phyloP scores from a whole-genome alignment of 345 rosid species.

The Eucalyptus brandiana region DNA sequence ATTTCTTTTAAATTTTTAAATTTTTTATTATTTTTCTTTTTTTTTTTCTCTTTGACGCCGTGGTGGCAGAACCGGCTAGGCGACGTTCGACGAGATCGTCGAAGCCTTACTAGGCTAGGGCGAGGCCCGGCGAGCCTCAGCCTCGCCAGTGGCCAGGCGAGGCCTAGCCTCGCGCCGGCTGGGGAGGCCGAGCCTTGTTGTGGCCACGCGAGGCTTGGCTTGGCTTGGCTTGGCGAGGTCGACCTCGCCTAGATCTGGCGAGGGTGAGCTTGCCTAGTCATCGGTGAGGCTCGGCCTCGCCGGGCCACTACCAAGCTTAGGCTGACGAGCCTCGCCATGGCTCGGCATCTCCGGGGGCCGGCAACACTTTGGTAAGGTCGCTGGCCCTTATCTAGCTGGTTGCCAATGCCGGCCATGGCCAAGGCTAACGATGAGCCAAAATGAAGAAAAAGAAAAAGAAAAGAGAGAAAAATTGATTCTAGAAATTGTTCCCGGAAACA shows the following conservation, averaged over 20 bases:
- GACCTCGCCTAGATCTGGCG: rapidly evolving
- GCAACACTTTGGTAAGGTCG: rapidly evolving
- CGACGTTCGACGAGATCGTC: rapidly evolving
- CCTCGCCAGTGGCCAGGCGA: no score
- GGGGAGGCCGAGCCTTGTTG: rapidly evolving
- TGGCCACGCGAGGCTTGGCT: no score
- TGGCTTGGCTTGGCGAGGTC: no score
- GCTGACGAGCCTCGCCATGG: rapidly evolving
- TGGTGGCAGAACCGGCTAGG: rapidly evolving
- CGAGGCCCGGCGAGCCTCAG: rapidly evolving
- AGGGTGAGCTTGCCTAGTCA: no score
- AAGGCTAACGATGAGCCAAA: rapidly evolving
- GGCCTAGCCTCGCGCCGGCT: rapidly evolving
- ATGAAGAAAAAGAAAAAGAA: no score
- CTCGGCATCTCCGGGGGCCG: rapidly evolving
- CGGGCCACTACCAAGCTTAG: rapidly evolving
- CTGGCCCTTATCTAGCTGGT: rapidly evolving
- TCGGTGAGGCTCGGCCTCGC: rapidly evolving
- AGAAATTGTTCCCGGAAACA: rapidly evolving
- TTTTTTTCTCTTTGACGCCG: rapidly evolving
- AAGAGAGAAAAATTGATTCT: no score
- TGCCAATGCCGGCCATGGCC: rapidly evolving
- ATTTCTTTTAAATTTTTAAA: no score
- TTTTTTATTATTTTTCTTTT: no score
- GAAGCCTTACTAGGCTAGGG: no score